Base-by-base conservation (phyloP, 768 basidiomycete species). In the Rhodotorula kratochvilovae region DNA sequence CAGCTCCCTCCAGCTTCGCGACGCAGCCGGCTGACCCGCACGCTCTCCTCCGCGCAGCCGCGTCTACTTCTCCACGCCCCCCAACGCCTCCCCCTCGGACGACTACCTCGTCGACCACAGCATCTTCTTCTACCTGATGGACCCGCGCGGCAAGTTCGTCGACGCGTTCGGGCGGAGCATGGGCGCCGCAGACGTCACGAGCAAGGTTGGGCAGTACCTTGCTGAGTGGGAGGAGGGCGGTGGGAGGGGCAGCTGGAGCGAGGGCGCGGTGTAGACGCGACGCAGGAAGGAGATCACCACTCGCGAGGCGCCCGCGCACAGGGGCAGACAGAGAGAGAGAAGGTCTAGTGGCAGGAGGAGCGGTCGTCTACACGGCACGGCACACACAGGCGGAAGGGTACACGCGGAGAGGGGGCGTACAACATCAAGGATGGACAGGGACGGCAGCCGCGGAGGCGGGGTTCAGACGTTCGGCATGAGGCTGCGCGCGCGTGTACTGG, bases 1-100 rank as follows among this genome's bases (percentile, higher is more conserved):
- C n/a, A n/a, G n/a, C n/a, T n/a, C n/a, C n/a, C n/a, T n/a, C n/a
- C n/a, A n/a, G n/a, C n/a, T n/a, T 61, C 35, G 31, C 23, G 3
- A 17, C 23, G 33, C 2, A 23, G 31, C 1, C 42, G n/a, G n/a
- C 12, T 21, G 13, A 11, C 48, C 5, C 48, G 23, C 48, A 5
- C 45, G 3, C 43, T 43, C 43, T 8, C 45, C 55, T 3, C 61
- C 43, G 7, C 45, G 46, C 63, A 74, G 73, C 70, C 89, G 96
- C 51, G 96, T 99, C 53, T 99, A 99, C 81, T 99, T 99, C 84
- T 96, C 92, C 12, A 97, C 95, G 10, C 91, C 91, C 17, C 83
- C 83, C 5, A 82, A 90, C 77, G 90, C 92, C 4, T 88, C 91
- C 77, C 76, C 83, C 7, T 76, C 77, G 16, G 94, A 92, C 61